A percentile compares a stretch with the other conserved stretches of the same genome.
Evolutionary conservation across 1,139 yeast species (phyloP).

Genomic region (Suhomyces terraborum): DNA sequence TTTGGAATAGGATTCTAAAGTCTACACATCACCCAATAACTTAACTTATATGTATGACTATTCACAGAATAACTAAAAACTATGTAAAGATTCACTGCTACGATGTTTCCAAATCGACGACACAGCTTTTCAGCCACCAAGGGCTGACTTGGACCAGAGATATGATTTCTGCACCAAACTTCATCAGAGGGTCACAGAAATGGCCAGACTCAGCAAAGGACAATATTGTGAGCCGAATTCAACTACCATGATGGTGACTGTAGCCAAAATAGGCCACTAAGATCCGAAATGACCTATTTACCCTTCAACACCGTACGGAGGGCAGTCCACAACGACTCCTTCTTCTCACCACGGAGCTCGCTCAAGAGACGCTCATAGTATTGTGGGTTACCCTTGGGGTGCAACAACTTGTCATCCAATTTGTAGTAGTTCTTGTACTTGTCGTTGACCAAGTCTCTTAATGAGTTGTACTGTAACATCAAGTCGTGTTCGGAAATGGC

Average conservation of each 20-base stretch:
- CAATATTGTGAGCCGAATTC: no score
- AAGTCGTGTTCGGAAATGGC: slow-evolving; percentile 50
- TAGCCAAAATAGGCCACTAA: no score
- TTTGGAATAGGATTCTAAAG: no score
- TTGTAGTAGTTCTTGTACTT: slow-evolving; percentile 65
- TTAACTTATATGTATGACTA: not conserved
- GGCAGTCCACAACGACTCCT: slow-evolving; percentile 66
- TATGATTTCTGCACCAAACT: no score
- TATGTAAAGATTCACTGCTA: not conserved
- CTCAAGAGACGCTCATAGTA: slow-evolving; percentile 71
- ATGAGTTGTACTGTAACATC: slow-evolving; percentile 59
- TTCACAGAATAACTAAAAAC: not conserved
- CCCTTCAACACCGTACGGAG: slow-evolving; percentile 71
- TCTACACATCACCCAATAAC: no score
- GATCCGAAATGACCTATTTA: slow-evolving; percentile 39
- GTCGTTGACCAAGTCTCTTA: slow-evolving; percentile 59
- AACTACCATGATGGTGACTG: no score
- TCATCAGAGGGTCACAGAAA: no score
- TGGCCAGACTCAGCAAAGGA: no score
- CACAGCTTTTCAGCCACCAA: no score
- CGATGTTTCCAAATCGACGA: no score
- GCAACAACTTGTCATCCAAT: slow-evolving; percentile 63
- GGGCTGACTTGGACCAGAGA: no score
- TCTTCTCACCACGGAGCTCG: slow-evolving; percentile 73
- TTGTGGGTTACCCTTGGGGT: slow-evolving; percentile 81